phyloP scores from a whole-genome alignment of 257 asterid genomes.

The Penstemon barbatus region DNA sequence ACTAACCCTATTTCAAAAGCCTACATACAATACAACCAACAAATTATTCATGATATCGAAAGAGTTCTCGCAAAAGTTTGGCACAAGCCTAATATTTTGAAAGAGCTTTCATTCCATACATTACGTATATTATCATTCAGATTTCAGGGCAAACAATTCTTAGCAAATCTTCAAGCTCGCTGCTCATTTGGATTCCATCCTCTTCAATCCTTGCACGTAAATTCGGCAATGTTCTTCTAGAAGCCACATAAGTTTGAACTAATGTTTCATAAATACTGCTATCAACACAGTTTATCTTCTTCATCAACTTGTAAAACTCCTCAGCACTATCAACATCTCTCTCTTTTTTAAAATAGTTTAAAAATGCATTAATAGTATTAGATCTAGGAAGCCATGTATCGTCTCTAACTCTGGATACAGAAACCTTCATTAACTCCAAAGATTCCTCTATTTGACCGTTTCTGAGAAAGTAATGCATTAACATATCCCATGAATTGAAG shows the following conservation, averaged over 20 bases:
- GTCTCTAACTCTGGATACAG: constrained; percentile 26
- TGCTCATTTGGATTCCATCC: too few species aligned
- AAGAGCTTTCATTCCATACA: too few species aligned
- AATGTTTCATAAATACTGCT: constrained; percentile 38
- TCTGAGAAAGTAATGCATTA: constrained; percentile 47
- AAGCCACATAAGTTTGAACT: constrained; percentile 25
- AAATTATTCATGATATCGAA: too few species aligned
- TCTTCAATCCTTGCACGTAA: too few species aligned
- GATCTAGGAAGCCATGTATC: constrained; percentile 47
- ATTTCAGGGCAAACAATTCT: too few species aligned
- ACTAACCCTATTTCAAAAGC: too few species aligned
- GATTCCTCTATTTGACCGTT: constrained; percentile 41
- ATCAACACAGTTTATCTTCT: constrained; percentile 50
- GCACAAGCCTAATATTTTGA: too few species aligned
- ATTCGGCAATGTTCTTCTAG: too few species aligned
- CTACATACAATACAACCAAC: too few species aligned
- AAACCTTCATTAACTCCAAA: constrained; percentile 48
- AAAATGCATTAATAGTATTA: constrained; percentile 36
- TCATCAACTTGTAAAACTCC: constrained; percentile 57
- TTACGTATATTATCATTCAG: too few species aligned
- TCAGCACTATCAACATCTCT: constrained; percentile 57
- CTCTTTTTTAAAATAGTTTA: constrained; percentile 40
- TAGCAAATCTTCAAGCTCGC: too few species aligned
- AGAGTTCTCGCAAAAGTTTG: too few species aligned
- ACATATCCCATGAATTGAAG: constrained; percentile 50